Evolutionary conservation across 2,329 filamentous ascomycete genomes (phyloP).

Genomic region (Cadophora sp.): DNA sequence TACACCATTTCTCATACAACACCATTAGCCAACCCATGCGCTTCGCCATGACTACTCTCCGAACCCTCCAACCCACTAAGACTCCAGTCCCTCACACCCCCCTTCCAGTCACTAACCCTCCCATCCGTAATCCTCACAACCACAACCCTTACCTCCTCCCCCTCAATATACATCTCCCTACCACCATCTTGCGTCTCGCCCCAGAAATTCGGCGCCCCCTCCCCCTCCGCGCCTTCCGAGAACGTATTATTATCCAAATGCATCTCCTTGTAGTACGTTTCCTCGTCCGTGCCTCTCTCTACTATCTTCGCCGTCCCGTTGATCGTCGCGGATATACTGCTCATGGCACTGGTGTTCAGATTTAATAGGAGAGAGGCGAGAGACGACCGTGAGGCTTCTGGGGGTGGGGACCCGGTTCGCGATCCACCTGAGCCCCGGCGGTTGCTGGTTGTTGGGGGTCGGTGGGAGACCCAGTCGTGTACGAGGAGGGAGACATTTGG

Average conservation of each 20-base stretch:
- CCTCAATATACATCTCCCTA: slow-evolving; percentile 74
- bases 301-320: slow-evolving; percentile 84
- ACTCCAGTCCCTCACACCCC: slow-evolving; percentile 83
- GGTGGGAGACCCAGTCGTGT: slow-evolving; percentile 96
- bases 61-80: slow-evolving; percentile 27
- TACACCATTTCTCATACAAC: slow-evolving; percentile 19
- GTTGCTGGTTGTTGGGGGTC: slow-evolving; percentile 77
- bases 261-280: slow-evolving; percentile 79
- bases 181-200: slow-evolving; percentile 54
- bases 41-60: slow-evolving; percentile 21
- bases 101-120: slow-evolving; percentile 93
- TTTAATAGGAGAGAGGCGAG: slow-evolving; percentile 86
- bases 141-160: slow-evolving; percentile 85
- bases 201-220: slow-evolving; percentile 40
- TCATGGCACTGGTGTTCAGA: slow-evolving; percentile 87
- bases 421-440: slow-evolving; percentile 65
- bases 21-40: slow-evolving; percentile 41
- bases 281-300: slow-evolving; percentile 76
- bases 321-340: slow-evolving; percentile 90
- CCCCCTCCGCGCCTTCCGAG: slow-evolving; percentile 57
- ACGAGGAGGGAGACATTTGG: slow-evolving; percentile 92
- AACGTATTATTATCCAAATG: slow-evolving; percentile 96
- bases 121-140: slow-evolving; percentile 85
- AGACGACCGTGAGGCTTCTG: slow-evolving; percentile 74
- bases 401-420: slow-evolving; percentile 57